phyloP scores from a whole-genome alignment of 352 stramenopile species.

The Globisporangium splendens region DNA sequence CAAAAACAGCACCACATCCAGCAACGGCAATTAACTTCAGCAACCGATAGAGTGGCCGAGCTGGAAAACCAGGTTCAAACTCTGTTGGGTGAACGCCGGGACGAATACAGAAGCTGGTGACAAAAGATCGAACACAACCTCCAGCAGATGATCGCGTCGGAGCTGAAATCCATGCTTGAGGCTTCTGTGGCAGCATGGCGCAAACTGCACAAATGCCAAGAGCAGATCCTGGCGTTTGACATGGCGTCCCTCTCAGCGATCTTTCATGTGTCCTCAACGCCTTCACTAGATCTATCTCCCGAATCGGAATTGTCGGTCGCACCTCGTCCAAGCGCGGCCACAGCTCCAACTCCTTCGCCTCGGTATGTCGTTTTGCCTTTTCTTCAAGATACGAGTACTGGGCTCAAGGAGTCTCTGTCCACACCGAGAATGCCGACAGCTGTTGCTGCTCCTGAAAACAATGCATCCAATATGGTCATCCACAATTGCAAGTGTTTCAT shows the following conservation, averaged over 20 bases:
- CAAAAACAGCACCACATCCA: slow-evolving; percentile 24
- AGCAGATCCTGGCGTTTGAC: slow-evolving; percentile 19
- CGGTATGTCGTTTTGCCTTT: not conserved
- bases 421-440: slow-evolving; percentile 2
- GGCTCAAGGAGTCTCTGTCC: slow-evolving; percentile 1
- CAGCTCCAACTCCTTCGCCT: slow-evolving; percentile 1
- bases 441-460: not conserved
- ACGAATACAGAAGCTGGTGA: slow-evolving; percentile 31
- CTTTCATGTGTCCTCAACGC: not conserved
- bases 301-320: not conserved
- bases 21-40: slow-evolving; percentile 18
- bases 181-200: slow-evolving; percentile 36
- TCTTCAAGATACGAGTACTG: slow-evolving; percentile 4
- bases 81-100: slow-evolving; percentile 30
- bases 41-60: slow-evolving; percentile 4
- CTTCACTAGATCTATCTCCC: not conserved
- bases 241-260: slow-evolving; percentile 9
- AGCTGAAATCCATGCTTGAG: slow-evolving; percentile 29
- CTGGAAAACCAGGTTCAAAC: slow-evolving; percentile 32
- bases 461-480: slow-evolving; percentile 1
- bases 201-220: slow-evolving; percentile 26
- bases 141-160: slow-evolving; percentile 21
- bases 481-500: slow-evolving; percentile 3
- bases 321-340: not conserved
- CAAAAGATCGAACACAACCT: slow-evolving; percentile 27